Percentiles rank a stretch among this genome's conserved stretches.
phyloP scores from a whole-genome alignment of 2,329 filamentous ascomycete species.

The Pestalotiopsis sp. region DNA sequence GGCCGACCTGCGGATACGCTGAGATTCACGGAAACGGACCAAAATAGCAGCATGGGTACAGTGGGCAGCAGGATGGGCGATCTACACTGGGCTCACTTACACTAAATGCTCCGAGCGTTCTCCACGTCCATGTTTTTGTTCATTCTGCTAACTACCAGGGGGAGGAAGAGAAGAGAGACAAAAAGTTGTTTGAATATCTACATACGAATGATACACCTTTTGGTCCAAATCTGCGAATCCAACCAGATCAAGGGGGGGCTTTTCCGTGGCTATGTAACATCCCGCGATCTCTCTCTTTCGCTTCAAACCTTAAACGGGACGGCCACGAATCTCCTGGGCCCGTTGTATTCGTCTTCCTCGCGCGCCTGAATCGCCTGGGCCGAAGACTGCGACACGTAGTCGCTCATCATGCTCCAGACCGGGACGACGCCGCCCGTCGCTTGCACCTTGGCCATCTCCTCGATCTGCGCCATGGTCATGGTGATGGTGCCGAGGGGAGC shows the following conservation, averaged over 20 bases:
- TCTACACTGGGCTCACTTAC: too few species aligned
- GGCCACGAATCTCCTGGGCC: neutral
- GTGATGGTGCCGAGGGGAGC: neutral
- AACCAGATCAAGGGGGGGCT: neutral
- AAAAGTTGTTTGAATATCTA: neutral
- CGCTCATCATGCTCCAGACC: slow-evolving; percentile 12
- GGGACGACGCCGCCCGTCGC: slow-evolving; percentile 2
- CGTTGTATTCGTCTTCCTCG: neutral
- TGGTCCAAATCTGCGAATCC: neutral
- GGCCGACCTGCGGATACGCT: too few species aligned
- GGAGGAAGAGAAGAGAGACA: neutral
- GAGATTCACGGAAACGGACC: too few species aligned
- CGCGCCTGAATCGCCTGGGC: neutral
- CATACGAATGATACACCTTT: neutral
- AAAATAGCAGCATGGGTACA: too few species aligned
- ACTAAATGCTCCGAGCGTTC: too few species aligned
- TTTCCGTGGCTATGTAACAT: neutral
- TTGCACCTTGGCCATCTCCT: slow-evolving; percentile 2
- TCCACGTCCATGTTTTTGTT: too few species aligned
- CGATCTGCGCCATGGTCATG: slow-evolving; percentile 10
- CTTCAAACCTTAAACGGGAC: neutral
- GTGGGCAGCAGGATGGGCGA: too few species aligned
- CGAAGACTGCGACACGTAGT: neutral
- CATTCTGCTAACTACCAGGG: neutral
- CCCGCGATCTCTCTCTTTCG: neutral